Evolutionary conservation across 2,329 filamentous ascomycete genomes (phyloP), one percentile per base, ranked within the genome.

Genomic region (Colletotrichum godetiae): DNA sequence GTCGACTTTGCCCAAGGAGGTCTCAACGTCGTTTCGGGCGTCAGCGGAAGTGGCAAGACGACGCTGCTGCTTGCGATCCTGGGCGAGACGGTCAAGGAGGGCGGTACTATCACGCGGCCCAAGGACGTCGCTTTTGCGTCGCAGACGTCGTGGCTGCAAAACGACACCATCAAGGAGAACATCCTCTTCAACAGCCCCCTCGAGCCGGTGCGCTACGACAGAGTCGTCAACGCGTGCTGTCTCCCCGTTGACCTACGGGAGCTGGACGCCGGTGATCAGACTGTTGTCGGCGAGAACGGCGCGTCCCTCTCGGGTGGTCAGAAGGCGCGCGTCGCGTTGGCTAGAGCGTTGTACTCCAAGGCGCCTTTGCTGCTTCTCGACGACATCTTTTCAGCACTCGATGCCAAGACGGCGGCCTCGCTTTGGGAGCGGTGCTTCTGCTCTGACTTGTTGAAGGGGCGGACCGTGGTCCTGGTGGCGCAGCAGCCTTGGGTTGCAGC

Each of bases 371-470:
- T 91, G 27, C 81, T 91, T 0, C 84, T 91, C 1, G 89, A 91
- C 74, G 89, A 91, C 71, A 84, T 91, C 3, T 89, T 91, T 75
- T 89, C 89, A 1, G 89, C 89, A 0, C 82, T 91, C 0, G 89
- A 91, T 76, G 85, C 89, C 22, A 89, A 89, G 75, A 91, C 90
- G 0, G 86, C 88, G 1, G 86, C 87, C 19, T 82, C 84, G 3
- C 83, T 92, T 1, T 91, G 89, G 86, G 85, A 88, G 70, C 82
- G 86, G 67, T 90, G 88, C 75, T 91, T 92, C 76, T 90, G 89
- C 72, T 83, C 85, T 59, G 87, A 89, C 60, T 77, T 91, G 31
- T 82, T 91, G 11, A 82, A 82, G 24, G 88, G 86, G 10, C 83
- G 89, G 35, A 91, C 89, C 1, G 84, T 87, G 1, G 85, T 91